phyloP scores from a whole-genome alignment of 2,329 filamentous ascomycete genomes.

The Juglanconis juglandina region DNA sequence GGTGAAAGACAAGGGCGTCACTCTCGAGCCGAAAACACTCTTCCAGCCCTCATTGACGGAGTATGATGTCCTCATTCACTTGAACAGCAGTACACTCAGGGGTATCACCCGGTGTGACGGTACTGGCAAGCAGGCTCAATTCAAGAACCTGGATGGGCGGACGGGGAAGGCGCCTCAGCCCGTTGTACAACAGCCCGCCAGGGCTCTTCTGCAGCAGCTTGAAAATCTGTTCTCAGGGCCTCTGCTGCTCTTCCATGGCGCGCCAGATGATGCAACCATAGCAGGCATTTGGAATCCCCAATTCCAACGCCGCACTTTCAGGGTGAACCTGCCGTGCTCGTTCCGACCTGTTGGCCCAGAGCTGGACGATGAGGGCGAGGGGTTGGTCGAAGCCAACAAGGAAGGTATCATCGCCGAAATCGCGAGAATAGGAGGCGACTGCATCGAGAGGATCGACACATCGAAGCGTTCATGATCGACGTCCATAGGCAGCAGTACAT shows the following conservation, averaged over 20 bases:
- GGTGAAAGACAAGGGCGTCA: slow-evolving; percentile 49
- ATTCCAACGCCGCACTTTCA: slow-evolving; percentile 58
- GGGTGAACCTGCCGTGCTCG: slow-evolving; percentile 67
- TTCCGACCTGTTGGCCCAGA: slow-evolving; percentile 47
- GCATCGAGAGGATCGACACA: slow-evolving; percentile 68
- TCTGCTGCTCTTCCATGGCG: slow-evolving; percentile 77
- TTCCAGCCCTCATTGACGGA: slow-evolving; percentile 72
- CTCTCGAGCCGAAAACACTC: slow-evolving; percentile 55
- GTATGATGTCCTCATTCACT: slow-evolving; percentile 81
- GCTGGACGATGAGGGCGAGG: slow-evolving; percentile 34
- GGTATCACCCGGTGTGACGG: slow-evolving; percentile 31
- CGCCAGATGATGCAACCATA: slow-evolving; percentile 51
- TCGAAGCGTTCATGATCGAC: neutral
- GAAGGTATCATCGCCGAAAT: slow-evolving; percentile 70
- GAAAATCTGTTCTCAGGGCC: slow-evolving; percentile 62
- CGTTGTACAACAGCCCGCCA: slow-evolving; percentile 58
- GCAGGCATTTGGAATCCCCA: slow-evolving; percentile 58
- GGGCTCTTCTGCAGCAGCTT: slow-evolving; percentile 65
- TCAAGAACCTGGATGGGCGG: slow-evolving; percentile 75
- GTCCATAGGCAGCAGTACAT: too few relatives aligned
- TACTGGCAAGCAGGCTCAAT: slow-evolving; percentile 47
- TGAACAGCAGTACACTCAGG: slow-evolving; percentile 55
- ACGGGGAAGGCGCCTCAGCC: slow-evolving; percentile 42
- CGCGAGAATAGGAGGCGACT: slow-evolving; percentile 60
- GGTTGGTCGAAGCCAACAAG: slow-evolving; percentile 61